Evolutionary conservation across 805 yeast species (phyloP), one percentile per base, ranked within the genome.

Genomic region (Phaffomyces thermotolerans): DNA sequence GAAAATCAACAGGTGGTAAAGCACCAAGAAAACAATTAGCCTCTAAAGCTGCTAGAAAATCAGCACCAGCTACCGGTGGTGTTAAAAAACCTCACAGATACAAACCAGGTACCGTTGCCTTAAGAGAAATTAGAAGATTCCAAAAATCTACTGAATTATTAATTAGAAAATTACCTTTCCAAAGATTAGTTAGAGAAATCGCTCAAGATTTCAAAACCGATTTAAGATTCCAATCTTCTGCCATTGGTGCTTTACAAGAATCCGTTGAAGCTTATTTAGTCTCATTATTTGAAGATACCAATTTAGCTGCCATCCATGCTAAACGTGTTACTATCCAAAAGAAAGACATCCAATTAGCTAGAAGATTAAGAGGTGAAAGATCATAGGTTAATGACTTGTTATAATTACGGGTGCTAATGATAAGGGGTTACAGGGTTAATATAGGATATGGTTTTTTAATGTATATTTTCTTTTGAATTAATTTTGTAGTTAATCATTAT

Each of bases 261-360:
- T 90, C 98, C 52, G 96, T 91, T 52, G 99, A 91, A 77, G 97
- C 97, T 63, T 93, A 89, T 79, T 76, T 93, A 60, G 96, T 91
- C 42, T 87, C 96, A 49, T 72, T 91, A 63, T 93, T 91, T 59
- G 98, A 91, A 76, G 98, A 93, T 71, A 93, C 98, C 55, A 91
- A 90, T 77, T 79, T 91, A 75, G 93, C 97, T 75, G 97, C 98
- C 53, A 87, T 89, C 58, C 99, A 91, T 72, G 99, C 98, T 63
- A 91, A 93, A 82, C 84, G 99, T 75, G 98, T 91, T 59, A 91
- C 99, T 54, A 88, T 91, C 64, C 96, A 88, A 79, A 91, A 89
- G 87, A 90, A 90, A 75, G 99, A 91, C 70, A 87, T 91, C 68
- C 96, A 90, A 67, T 78, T 91, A 66, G 99, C 98, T 57, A 85